Evolutionary conservation across 2,329 filamentous ascomycete species (phyloP).

Genomic region (Fusarium coffeatum): DNA sequence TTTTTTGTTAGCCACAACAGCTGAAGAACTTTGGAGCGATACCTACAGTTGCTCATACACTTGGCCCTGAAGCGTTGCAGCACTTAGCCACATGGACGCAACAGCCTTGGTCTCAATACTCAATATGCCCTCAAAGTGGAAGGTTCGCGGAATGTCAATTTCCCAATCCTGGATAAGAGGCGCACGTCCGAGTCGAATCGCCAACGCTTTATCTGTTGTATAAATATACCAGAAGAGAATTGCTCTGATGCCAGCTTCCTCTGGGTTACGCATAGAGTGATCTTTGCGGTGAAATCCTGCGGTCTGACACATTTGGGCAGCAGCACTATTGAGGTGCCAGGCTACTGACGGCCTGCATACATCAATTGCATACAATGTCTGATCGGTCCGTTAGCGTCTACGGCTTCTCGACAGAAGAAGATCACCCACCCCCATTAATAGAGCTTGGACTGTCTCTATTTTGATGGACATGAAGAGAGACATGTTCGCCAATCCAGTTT

Average conservation of each 20-base stretch:
- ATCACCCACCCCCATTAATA: slow-evolving; percentile 66
- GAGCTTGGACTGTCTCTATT: slow-evolving; percentile 66
- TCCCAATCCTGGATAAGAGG: slow-evolving; percentile 70
- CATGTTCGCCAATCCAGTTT: slow-evolving; percentile 63
- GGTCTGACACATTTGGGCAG: slow-evolving; percentile 69
- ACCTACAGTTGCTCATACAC: slow-evolving; percentile 65
- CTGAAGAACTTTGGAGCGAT: too few species aligned
- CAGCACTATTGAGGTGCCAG: slow-evolving; percentile 71
- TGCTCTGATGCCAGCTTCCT: slow-evolving; percentile 52
- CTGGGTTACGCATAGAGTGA: slow-evolving; percentile 48
- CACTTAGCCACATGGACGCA: slow-evolving; percentile 65
- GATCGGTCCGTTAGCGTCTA: slow-evolving; percentile 6
- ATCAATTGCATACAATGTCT: slow-evolving; percentile 72
- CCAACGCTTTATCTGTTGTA: slow-evolving; percentile 67
- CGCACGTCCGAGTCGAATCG: slow-evolving; percentile 68
- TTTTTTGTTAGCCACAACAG: slow-evolving; percentile 15
- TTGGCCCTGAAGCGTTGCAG: slow-evolving; percentile 67
- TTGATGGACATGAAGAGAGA: slow-evolving; percentile 67
- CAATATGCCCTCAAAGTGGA: slow-evolving; percentile 57
- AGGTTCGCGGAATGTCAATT: slow-evolving; percentile 61
- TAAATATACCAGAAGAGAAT: slow-evolving; percentile 66
- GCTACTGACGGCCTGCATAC: slow-evolving; percentile 70
- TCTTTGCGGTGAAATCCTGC: slow-evolving; percentile 68
- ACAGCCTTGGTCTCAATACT: slow-evolving; percentile 51
- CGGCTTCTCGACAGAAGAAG: background rate